These are phyloP conservation scores for Podila clonocystis DNA, from an alignment of 192 early-diverging fungal species.

Conservation along the genomic window DNA sequence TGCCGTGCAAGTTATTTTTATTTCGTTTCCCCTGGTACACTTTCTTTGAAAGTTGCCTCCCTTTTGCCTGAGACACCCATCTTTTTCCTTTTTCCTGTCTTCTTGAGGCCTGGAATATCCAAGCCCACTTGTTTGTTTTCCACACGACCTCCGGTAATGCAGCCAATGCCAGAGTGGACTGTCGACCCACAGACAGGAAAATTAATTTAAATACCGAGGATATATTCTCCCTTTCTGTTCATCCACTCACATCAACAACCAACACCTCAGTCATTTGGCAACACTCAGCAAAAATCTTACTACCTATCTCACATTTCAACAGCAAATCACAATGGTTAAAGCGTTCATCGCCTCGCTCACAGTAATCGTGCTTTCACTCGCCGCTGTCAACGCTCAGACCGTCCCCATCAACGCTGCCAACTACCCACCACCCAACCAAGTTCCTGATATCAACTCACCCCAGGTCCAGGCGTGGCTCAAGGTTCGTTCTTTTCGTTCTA, in stretches of 20 bases:
- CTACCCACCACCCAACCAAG: constrained; percentile 37
- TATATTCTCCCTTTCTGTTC: no score
- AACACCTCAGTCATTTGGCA: neutral
- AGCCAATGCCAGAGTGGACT: no score
- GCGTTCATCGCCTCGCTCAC: constrained; percentile 6
- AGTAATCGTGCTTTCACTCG: constrained; percentile 10
- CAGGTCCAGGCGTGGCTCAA: constrained; percentile 52
- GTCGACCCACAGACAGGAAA: no score
- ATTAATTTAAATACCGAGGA: no score
- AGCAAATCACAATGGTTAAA: neutral
- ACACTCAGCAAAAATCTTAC: neutral
- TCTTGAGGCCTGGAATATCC: no score
- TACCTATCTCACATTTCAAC: neutral
- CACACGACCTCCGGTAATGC: no score
- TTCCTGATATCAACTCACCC: constrained; percentile 33
- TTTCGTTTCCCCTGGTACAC: no score
- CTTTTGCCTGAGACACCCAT: no score
- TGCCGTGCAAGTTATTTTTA: no score
- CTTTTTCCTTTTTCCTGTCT: no score
- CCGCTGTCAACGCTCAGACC: constrained; percentile 8
- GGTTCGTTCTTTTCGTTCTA: neutral
- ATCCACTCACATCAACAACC: neutral
- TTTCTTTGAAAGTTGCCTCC: no score
- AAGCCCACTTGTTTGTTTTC: no score
- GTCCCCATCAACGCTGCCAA: constrained; percentile 17